These are phyloP conservation scores for Ormosia emarginata DNA, from an alignment of 306 rosid species.

Conservation along the genomic window DNA sequence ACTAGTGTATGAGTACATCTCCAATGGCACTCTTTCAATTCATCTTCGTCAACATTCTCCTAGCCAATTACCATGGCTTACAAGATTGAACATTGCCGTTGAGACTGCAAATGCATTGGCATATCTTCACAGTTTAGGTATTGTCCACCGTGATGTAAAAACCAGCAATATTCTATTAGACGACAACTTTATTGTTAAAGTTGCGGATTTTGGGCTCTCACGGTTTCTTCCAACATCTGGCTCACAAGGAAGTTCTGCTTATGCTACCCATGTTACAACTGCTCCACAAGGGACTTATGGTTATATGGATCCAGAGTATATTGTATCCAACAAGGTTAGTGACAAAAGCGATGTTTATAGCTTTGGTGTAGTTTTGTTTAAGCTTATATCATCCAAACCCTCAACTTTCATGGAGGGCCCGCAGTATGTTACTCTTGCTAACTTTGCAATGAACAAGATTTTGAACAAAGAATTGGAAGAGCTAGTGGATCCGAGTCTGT, in stretches of 20 bases:
- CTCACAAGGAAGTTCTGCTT: neutral
- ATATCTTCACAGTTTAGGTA: conserved; percentile 61
- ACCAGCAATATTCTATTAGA: conserved; percentile 58
- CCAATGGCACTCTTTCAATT: conserved; percentile 59
- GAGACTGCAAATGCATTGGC: conserved; percentile 55
- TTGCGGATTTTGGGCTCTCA: conserved; percentile 68
- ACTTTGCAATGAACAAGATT: conserved; percentile 47
- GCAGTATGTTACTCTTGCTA: neutral
- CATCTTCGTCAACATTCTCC: conserved; percentile 33
- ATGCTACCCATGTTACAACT: conserved; percentile 10
- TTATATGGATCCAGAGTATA: conserved; percentile 68
- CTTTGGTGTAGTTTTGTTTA: conserved; percentile 63
- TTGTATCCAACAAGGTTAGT: conserved; percentile 44
- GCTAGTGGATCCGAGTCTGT: conserved; percentile 45
- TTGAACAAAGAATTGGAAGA: conserved; percentile 33
- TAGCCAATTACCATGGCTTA: conserved; percentile 34
- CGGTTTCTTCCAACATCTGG: conserved; percentile 37
- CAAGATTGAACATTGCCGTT: conserved; percentile 55
- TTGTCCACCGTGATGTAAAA: conserved; percentile 70
- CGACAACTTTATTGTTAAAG: conserved; percentile 43
- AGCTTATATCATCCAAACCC: conserved; percentile 56
- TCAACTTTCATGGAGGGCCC: neutral
- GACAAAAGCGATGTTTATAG: conserved; percentile 66
- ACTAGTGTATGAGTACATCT: conserved; percentile 56
- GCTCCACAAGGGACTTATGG: conserved; percentile 8